Evolutionary conservation across 2,329 filamentous ascomycete species (phyloP).

Genomic region (Colletotrichum lini): DNA sequence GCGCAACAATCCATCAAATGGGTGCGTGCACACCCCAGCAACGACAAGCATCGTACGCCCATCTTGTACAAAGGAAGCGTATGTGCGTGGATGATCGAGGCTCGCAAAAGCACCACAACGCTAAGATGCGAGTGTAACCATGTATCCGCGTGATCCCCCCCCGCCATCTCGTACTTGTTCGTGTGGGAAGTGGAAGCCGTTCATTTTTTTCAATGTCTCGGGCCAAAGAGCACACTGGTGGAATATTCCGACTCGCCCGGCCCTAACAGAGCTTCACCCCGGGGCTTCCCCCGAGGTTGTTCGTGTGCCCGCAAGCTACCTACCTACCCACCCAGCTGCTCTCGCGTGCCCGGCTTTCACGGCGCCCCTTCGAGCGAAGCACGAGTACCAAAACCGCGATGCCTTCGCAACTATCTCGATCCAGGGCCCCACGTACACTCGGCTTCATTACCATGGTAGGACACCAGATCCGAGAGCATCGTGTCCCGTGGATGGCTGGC

Average conservation of each 20-base stretch:
- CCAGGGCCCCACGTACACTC: constrained; percentile 22
- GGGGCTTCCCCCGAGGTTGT: not conserved
- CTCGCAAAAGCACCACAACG: constrained; percentile 10
- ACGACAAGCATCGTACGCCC: too few species aligned
- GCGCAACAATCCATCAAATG: too few species aligned
- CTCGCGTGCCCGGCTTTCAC: not conserved
- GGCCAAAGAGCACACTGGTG: constrained; percentile 31
- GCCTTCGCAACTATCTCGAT: constrained; percentile 22
- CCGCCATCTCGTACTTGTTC: not conserved
- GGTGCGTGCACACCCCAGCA: too few species aligned
- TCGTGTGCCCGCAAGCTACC: not conserved
- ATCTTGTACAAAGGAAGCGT: not conserved
- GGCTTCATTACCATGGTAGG: constrained; percentile 35
- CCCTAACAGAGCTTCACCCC: constrained; percentile 9
- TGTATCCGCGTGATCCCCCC: too few species aligned
- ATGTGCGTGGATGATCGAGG: not conserved
- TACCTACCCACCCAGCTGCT: too few species aligned
- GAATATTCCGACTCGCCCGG: constrained; percentile 27
- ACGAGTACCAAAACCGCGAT: not conserved
- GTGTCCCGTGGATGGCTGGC: constrained; percentile 25
- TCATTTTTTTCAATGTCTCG: not conserved
- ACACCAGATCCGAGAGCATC: constrained; percentile 30
- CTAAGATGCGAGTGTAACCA: constrained; percentile 16
- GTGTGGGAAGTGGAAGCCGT: not conserved
- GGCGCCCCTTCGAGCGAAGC: not conserved